Percentiles rank a stretch among this genome's conserved stretches.
These are phyloP conservation scores for Hirschioporus abietinus DNA, from an alignment of 768 basidiomycete genomes.

Conservation along the genomic window DNA sequence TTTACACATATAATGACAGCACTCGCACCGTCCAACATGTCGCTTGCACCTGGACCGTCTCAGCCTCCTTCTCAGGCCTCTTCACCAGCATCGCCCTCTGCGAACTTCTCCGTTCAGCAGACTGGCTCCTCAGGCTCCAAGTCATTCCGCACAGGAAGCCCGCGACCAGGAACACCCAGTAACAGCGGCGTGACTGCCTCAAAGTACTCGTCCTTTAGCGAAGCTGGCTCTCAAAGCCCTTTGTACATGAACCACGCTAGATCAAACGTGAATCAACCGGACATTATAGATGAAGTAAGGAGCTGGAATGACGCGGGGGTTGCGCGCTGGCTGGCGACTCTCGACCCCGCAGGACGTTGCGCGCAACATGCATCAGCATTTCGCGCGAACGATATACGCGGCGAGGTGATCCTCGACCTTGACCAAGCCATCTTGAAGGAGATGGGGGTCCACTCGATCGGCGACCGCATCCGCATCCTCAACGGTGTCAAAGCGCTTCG, in stretches of 20 bases:
- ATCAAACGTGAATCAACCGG: not conserved
- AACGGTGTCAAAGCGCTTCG: constrained; percentile 80
- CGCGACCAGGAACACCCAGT: not conserved
- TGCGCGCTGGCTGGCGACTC: constrained; percentile 71
- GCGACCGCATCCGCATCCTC: constrained; percentile 84
- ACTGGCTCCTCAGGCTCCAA: not conserved
- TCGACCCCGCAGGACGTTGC: constrained; percentile 45
- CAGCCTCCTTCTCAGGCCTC: not conserved
- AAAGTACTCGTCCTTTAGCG: not conserved
- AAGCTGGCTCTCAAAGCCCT: not conserved
- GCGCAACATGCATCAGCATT: constrained; percentile 63
- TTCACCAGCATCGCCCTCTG: not conserved
- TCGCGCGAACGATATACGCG: constrained; percentile 83
- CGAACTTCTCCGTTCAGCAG: not conserved
- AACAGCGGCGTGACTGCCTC: not conserved
- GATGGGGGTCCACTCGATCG: constrained; percentile 85
- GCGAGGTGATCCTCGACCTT: constrained; percentile 86
- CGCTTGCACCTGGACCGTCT: not conserved
- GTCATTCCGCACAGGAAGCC: not conserved
- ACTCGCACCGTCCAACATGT: not conserved
- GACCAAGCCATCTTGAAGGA: constrained; percentile 86
- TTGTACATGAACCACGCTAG: not conserved
- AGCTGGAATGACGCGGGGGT: constrained; percentile 73
- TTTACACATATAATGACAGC: not conserved
- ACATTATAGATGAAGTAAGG: constrained; percentile 27